Evolutionary conservation across 1,284 basidiomycete species (phyloP), one percentile per base, ranked within the genome.

Genomic region (Hemileia vastatrix): DNA sequence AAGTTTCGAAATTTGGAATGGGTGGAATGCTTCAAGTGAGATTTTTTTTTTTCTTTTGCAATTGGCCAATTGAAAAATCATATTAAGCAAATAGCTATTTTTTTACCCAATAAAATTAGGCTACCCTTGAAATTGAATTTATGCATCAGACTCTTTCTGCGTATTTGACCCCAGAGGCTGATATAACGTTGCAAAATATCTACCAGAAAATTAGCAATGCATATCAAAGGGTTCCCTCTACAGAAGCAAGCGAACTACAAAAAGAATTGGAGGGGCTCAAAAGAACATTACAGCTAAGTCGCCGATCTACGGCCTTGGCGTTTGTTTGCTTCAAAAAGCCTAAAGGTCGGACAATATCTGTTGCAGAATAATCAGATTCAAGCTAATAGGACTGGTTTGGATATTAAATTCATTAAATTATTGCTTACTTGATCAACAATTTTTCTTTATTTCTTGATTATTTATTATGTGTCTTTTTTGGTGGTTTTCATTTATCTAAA

Each of bases 41-140:
- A 81, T 8, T 54, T 9, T 33, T 65, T 6, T 63, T 44, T 49
- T 49, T 54, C 43, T 36, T 11, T 18, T 54, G 15, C n/a, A 54
- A 18, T 31, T 21, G 18, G 47, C 11, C 4, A 27, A 24, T n/a
- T n/a, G n/a, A n/a, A n/a, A n/a, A n/a, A n/a, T n/a, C 9, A 24
- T 40, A 18, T 57, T 19, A 59, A 32, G 31, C 36, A 9, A 13
- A 52, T 23, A 70, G 21, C 27, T 18, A 31, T 21, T 31, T 32
- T 44, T 32, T 19, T 27, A 43, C 8, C 24, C 31, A 11, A 15
- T 33, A 13, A 43, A 56, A 24, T 23, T 6, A 95, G 87, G 94
- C 95, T 1, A 98, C 95, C 1, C 83, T 99, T 31, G 95, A 98
- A 77, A 96, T 97, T 69, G 95, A 98, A 77, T 98, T 97, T 78